Evolutionary conservation across 495 filamentous ascomycete genomes (phyloP), one percentile per base, ranked within the genome.

Genomic region (Physcia stellaris): DNA sequence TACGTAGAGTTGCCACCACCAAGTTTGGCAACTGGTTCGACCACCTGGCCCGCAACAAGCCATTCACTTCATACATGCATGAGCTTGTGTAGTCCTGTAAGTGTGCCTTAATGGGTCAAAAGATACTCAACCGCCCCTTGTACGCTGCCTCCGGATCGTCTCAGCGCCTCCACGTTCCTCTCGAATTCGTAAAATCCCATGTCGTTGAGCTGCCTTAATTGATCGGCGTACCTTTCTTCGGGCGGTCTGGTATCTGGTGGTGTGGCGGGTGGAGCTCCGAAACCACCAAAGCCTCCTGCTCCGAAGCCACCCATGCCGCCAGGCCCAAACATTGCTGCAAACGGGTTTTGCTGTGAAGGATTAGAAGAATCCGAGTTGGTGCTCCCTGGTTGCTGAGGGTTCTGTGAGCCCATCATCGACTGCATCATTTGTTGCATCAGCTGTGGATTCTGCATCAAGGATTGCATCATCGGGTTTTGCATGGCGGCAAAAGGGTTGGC

Each of bases 101-200:
- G n/a, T n/a, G n/a, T n/a, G n/a, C n/a, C n/a, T 46, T 43, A 53
- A 42, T 62, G 51, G 44, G 49, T 67, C 32, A 72, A 56, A 22
- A 74, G 48, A 48, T 86, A 79, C 57, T 96, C 86, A 37, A 96
- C 76, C 10, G 92, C 92, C 2, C 88, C 92, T 55, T 96, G 84
- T 43, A 96, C 90, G 55, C 83, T 94, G 5, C 92, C 92, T 0
- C 92, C 92, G 40, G 82, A 76, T 45, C 86, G 70, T 59, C 90
- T 73, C 56, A 99, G 62, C 13, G 92, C 92, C 47, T 78, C 73
- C 26, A 99, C 73, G 46, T 99, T 99, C 52, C 80, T 57, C 39
- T 96, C 87, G 52, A 96, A 96, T 47, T 99, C 90, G 54, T 75
- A 93, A 57, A 99, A 96, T 4, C 92, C 92, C 92, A 99, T 99